These are phyloP conservation scores for Lonicera japonica DNA, from an alignment of 129 eudicot species.

Conservation along the genomic window DNA sequence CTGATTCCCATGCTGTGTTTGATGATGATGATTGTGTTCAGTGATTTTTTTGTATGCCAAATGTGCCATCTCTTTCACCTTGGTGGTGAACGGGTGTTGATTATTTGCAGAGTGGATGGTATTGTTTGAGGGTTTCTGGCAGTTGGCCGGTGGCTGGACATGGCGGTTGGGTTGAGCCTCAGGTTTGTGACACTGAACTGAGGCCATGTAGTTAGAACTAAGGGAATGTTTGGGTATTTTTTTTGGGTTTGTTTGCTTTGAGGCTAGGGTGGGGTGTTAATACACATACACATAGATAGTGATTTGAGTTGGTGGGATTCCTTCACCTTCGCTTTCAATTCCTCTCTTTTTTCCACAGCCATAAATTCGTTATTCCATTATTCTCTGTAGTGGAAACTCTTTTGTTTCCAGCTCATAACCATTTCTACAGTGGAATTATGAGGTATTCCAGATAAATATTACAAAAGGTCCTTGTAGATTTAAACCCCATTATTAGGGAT, in stretches of 20 bases:
- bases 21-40: slow-evolving; percentile 18
- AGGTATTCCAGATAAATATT: no score
- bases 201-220: slow-evolving; percentile 19
- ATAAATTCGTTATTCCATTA: not conserved
- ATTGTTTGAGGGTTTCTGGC: slow-evolving; percentile 15
- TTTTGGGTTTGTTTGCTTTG: slow-evolving; percentile 11
- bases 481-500: no score
- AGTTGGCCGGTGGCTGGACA: slow-evolving; percentile 11
- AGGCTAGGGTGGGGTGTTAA: not conserved
- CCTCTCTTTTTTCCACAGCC: not conserved
- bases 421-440: no score
- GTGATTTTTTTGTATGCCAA: slow-evolving; percentile 27
- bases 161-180: slow-evolving; percentile 18
- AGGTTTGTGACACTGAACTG: slow-evolving; percentile 30
- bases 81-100: slow-evolving; percentile 20
- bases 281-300: not conserved
- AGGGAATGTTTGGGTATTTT: not conserved
- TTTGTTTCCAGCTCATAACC: no score
- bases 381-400: no score
- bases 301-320: not conserved
- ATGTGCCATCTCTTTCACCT: slow-evolving; percentile 26
- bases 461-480: no score
- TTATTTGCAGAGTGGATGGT: slow-evolving; percentile 3
- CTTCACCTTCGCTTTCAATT: slow-evolving; percentile 7
- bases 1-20: no score